Evolutionary conservation across 768 basidiomycete genomes (phyloP).

Genomic region (Rubroboletus satanas): DNA sequence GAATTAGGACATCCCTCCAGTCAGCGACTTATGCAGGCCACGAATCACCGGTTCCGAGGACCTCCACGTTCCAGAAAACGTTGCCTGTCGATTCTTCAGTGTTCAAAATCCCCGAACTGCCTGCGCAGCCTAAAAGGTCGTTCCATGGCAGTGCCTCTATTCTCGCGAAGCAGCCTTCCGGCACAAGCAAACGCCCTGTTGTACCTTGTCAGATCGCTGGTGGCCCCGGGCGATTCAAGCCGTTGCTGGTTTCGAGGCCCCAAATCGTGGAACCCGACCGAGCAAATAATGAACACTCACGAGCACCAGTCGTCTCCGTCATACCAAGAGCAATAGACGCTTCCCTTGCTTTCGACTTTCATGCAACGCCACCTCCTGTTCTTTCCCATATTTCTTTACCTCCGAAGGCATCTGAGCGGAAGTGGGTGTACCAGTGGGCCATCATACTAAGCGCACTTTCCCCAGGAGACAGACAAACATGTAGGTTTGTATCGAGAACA

Average conservation of each 20-base stretch:
- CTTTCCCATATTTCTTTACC: conserved; percentile 51
- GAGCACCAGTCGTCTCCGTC: background rate
- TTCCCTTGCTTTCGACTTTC: background rate
- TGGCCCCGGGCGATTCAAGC: conserved; percentile 17
- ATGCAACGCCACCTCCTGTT: conserved; percentile 1
- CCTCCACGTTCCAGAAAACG: background rate
- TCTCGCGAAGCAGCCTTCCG: background rate
- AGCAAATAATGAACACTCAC: background rate
- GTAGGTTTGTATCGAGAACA: conserved; percentile 53
- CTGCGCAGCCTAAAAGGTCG: background rate
- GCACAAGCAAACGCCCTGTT: background rate
- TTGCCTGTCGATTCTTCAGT: background rate
- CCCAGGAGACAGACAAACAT: conserved; percentile 40
- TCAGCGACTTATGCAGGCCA: background rate
- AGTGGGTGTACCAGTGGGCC: conserved; percentile 48
- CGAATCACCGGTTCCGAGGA: background rate
- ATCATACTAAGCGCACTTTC: conserved; percentile 50
- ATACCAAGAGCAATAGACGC: background rate
- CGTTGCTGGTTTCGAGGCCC: background rate
- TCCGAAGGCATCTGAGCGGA: conserved; percentile 56
- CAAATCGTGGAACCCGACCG: background rate
- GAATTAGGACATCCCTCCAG: conserved; percentile 4
- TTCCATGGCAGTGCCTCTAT: background rate
- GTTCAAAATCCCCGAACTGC: conserved; percentile 7
- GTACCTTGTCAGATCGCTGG: background rate